These are phyloP conservation scores for Pseudogymnoascus sp. DNA, from an alignment of 2,329 filamentous ascomycete species.

Conservation along the genomic window DNA sequence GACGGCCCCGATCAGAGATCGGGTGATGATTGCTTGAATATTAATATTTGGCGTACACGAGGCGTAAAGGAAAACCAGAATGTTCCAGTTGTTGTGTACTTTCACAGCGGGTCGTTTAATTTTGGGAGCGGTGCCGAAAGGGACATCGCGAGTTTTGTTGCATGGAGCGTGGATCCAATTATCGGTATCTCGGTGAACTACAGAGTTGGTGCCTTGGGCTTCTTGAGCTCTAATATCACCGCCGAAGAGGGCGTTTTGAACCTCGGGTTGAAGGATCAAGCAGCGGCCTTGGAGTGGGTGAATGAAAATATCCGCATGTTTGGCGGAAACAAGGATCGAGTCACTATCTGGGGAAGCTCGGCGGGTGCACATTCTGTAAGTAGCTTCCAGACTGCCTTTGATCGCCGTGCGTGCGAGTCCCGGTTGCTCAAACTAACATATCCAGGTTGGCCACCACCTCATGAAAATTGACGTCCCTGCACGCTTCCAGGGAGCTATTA, in stretches of 20 bases:
- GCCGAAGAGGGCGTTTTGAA: conserved; percentile 52
- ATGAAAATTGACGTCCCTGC: conserved; percentile 36
- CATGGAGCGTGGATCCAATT: conserved; percentile 43
- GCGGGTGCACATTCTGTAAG: conserved; percentile 55
- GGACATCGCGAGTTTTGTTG: conserved; percentile 53
- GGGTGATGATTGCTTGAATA: conserved; percentile 46
- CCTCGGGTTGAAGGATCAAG: conserved; percentile 56
- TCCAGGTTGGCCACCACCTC: conserved; percentile 59
- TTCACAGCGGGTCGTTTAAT: conserved; percentile 59
- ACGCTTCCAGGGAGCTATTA: conserved; percentile 46
- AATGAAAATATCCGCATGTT: conserved; percentile 51
- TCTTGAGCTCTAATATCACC: conserved; percentile 49
- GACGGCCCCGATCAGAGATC: conserved; percentile 14
- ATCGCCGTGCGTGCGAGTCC: conserved; percentile 11
- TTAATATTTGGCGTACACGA: conserved; percentile 40
- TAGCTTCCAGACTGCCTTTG: conserved; percentile 6
- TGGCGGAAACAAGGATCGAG: conserved; percentile 49
- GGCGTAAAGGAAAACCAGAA: conserved; percentile 20
- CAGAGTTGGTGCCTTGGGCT: conserved; percentile 58
- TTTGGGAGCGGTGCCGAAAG: conserved; percentile 44
- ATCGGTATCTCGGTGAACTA: conserved; percentile 53
- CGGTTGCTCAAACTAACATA: conserved; percentile 13
- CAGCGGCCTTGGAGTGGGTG: conserved; percentile 52
- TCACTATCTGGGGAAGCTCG: conserved; percentile 55
- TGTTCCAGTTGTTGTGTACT: conserved; percentile 49